Percentiles rank a stretch among this genome's conserved stretches.
Evolutionary conservation across 148 eudicot species (phyloP).

Genomic region (Vaccinium myrtillus): DNA sequence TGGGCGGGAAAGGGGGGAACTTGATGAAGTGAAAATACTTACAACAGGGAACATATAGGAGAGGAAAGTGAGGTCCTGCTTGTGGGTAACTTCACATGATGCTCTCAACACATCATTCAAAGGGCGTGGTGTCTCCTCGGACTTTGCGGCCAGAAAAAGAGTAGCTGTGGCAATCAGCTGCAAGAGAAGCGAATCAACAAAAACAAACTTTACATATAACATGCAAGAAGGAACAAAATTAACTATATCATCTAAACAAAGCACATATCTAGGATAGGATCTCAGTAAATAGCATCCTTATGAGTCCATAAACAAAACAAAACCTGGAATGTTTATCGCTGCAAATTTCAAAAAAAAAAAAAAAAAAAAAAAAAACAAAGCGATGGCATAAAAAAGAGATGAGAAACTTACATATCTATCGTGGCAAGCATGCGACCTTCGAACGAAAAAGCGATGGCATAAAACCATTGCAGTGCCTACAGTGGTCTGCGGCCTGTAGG

Average conservation of each 20-base stretch:
- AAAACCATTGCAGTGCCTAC: constrained; percentile 95
- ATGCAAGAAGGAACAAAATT: background rate
- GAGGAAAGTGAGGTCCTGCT: constrained; percentile 56
- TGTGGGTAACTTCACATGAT: constrained; percentile 79
- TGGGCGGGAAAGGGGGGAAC: background rate
- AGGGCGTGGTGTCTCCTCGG: constrained; percentile 87
- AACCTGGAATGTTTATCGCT: background rate
- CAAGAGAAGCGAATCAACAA: constrained; percentile 18
- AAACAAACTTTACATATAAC: background rate
- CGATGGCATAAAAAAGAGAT: background rate
- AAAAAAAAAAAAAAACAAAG: too few relatives aligned
- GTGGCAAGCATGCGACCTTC: constrained; percentile 90
- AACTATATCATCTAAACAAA: background rate
- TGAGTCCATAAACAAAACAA: too few relatives aligned
- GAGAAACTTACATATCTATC: constrained; percentile 90
- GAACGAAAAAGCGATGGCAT: constrained; percentile 91
- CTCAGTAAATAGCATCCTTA: background rate
- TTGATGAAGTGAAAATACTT: constrained; percentile 30
- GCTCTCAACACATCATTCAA: constrained; percentile 75
- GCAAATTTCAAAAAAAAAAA: background rate
- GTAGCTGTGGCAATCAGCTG: constrained; percentile 94
- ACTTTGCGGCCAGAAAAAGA: constrained; percentile 89
- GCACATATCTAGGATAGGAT: background rate
- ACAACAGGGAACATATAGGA: constrained; percentile 78
- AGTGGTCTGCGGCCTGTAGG: constrained; percentile 91